phyloP scores from a whole-genome alignment of 1,284 basidiomycete species.

The Microbotryomycetes sp. region DNA sequence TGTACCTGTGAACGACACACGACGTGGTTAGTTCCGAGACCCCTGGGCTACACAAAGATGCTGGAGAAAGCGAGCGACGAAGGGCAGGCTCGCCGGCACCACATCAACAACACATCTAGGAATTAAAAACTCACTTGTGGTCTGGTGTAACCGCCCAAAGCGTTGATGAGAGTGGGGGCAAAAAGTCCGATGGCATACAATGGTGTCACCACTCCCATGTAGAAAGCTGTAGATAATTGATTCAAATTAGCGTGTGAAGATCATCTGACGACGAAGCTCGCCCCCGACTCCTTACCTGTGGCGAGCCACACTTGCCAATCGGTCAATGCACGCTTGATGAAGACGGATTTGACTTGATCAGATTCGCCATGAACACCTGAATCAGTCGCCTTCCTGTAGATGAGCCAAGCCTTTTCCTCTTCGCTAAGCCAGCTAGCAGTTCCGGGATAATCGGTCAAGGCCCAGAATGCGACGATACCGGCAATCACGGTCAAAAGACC shows the following conservation, averaged over 20 bases:
- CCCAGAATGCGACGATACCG: slow-evolving; percentile 42
- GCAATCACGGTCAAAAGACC: slow-evolving; percentile 52
- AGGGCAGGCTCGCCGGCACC: no score
- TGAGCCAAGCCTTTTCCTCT: slow-evolving; percentile 55
- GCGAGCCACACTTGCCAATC: slow-evolving; percentile 64
- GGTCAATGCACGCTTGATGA: slow-evolving; percentile 52
- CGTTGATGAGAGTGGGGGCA: slow-evolving; percentile 50
- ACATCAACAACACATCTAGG: no score
- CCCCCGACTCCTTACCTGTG: no score
- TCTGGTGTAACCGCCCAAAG: slow-evolving; percentile 46
- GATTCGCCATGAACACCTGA: slow-evolving; percentile 27
- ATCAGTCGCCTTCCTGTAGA: slow-evolving; percentile 56
- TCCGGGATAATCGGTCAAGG: slow-evolving; percentile 50
- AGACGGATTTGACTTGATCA: slow-evolving; percentile 17
- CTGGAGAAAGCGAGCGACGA: slow-evolving; percentile 52
- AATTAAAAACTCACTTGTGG: slow-evolving; percentile 40
- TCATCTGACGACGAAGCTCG: no score
- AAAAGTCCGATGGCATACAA: slow-evolving; percentile 57
- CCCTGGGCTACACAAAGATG: slow-evolving; percentile 23
- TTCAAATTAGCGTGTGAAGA: no score
- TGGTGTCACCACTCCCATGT: slow-evolving; percentile 56
- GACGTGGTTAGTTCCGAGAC: slow-evolving; percentile 50
- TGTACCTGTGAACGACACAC: slow-evolving; percentile 41
- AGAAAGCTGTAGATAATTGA: no score
- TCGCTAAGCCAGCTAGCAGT: slow-evolving; percentile 56